Base-by-base conservation (phyloP, 2,329 filamentous ascomycete species). In the Paramyrothecium roridum region DNA sequence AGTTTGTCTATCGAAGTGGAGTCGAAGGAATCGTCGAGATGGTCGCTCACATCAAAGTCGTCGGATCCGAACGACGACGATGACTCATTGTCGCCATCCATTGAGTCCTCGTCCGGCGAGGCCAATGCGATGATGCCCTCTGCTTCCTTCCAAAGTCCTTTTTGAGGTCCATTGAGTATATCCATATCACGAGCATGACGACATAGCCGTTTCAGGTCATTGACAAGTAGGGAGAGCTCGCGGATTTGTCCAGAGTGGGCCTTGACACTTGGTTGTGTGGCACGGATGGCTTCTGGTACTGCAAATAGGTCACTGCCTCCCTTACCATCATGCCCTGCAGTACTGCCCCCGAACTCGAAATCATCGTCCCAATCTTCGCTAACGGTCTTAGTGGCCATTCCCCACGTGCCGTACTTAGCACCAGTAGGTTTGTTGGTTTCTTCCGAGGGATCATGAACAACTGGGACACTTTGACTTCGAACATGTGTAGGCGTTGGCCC, bases 331-430 rank as follows among this genome's bases (percentile, higher is more conserved):
- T 70, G 70, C 4, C 58, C 68, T 37, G 71, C 64, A 47, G 73
- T 76, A 33, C 78, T 68, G 23, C 74, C 76, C 10, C 81, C 81
- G 67, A 93, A 93, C 57, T 93, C 89, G 63, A 96, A 95, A 68
- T 96, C 91, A 59, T 93, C 89, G 63, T 93, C 91, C 91, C 91
- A 96, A 65, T 95, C 90, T 68, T 96, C 91, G 58, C 88, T 93
- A 12, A 87, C 86, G 17, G 84, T 88, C 70, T 93, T 93, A 59
- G 84, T 87, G n/a, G 88, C 85, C 46, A 91, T 75, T 2, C 89
- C 89, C 90, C 90, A 93, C 1, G 90, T 93, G 47, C 90, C 88
- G 65, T 91, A 93, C 64, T 92, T 93, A 53, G 81, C 75, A 2
- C 73, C 81, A n/a, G 82, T 58, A 65, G 70, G 77, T 70, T 74